phyloP scores from a whole-genome alignment of 441 rosid genomes.

The Gossypium aridum region DNA sequence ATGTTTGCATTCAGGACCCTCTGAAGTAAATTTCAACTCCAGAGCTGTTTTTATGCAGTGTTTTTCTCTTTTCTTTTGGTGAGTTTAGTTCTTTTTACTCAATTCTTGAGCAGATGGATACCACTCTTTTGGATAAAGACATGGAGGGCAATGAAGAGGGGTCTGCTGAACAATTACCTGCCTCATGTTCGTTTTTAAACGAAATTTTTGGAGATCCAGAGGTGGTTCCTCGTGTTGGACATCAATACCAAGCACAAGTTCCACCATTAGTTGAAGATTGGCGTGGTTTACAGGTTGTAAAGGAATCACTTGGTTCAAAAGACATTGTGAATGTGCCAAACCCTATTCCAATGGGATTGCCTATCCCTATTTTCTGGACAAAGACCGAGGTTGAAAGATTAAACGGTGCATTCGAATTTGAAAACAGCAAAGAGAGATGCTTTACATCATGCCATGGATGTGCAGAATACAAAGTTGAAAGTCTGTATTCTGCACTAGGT shows the following conservation, averaged over 20 bases:
- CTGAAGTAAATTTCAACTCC: not conserved
- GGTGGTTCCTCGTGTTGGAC: slow-evolving; percentile 43
- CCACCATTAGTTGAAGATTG: slow-evolving; percentile 23
- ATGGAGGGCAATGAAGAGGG: slow-evolving; percentile 27
- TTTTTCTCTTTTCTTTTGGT: not conserved
- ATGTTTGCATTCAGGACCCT: not conserved
- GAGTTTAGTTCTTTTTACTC: not conserved
- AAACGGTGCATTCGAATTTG: slow-evolving; percentile 28
- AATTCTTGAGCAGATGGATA: slow-evolving; percentile 25
- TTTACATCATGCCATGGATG: slow-evolving; percentile 13
- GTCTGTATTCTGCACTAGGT: slow-evolving; percentile 3
- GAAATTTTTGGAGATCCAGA: slow-evolving; percentile 36
- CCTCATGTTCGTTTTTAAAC: slow-evolving; percentile 17
- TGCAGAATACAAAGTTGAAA: slow-evolving; percentile 16
- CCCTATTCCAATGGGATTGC: slow-evolving; percentile 20
- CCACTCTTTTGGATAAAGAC: slow-evolving; percentile 17
- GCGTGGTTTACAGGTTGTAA: slow-evolving; percentile 16
- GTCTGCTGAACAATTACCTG: slow-evolving; percentile 23
- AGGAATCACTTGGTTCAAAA: slow-evolving; percentile 17
- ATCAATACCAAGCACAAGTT: slow-evolving; percentile 42
- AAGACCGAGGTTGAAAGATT: slow-evolving; percentile 25
- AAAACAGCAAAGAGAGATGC: slow-evolving; percentile 19
- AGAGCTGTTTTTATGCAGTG: not conserved
- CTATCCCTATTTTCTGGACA: slow-evolving; percentile 49
- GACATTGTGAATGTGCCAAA: not conserved